phyloP scores from a whole-genome alignment of 495 filamentous ascomycete genomes.

The Xylaria venustula region DNA sequence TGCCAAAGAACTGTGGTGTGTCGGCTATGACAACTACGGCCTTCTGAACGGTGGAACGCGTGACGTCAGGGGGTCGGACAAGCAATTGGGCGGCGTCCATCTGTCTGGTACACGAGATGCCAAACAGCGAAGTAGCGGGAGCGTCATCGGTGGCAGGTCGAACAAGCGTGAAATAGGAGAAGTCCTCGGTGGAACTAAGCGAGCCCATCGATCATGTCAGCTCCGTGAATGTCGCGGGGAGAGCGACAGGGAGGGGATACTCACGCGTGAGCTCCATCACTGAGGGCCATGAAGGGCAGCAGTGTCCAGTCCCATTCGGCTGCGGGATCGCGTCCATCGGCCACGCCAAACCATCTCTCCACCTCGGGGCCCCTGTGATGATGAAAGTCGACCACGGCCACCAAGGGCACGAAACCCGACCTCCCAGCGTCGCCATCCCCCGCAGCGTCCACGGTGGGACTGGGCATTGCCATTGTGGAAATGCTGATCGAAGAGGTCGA shows the following conservation, averaged over 20 bases:
- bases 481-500: not conserved
- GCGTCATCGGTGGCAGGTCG: slow-evolving; percentile 56
- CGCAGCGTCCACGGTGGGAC: slow-evolving; percentile 7
- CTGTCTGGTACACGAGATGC: slow-evolving; percentile 92
- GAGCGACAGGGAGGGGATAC: slow-evolving; percentile 26
- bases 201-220: slow-evolving; percentile 9
- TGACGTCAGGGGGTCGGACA: slow-evolving; percentile 81
- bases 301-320: slow-evolving; percentile 87
- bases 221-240: not conserved
- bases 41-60: slow-evolving; percentile 94
- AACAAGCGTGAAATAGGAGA: slow-evolving; percentile 95
- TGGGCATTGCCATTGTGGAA: slow-evolving; percentile 18
- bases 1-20: slow-evolving; percentile 75
- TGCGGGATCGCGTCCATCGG: slow-evolving; percentile 77
- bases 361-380: slow-evolving; percentile 96
- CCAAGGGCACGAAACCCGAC: slow-evolving; percentile 57
- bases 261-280: slow-evolving; percentile 92
- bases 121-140: slow-evolving; percentile 85
- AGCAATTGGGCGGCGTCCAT: slow-evolving; percentile 76
- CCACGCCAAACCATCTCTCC: slow-evolving; percentile 81
- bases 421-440: not conserved
- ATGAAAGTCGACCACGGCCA: slow-evolving; percentile 94
- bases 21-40: slow-evolving; percentile 97
- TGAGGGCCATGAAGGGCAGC: slow-evolving; percentile 96
- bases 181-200: slow-evolving; percentile 82